These are phyloP conservation scores for Benincasa hispida DNA, from an alignment of 306 rosid species.

Conservation along the genomic window DNA sequence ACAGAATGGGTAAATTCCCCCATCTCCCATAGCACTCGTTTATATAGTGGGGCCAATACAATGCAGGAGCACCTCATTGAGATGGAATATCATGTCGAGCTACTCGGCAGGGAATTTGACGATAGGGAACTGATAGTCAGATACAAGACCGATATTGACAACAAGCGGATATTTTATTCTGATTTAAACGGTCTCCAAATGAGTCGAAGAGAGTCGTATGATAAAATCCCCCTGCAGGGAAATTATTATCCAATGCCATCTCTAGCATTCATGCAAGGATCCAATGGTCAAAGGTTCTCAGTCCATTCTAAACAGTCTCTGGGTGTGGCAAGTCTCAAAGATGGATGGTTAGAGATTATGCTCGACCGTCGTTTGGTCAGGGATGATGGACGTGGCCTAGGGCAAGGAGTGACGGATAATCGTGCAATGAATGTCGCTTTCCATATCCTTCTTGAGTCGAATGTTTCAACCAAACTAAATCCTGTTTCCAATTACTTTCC, in stretches of 20 bases:
- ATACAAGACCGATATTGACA: conserved; percentile 68
- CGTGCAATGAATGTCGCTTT: conserved; percentile 74
- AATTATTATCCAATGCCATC: conserved; percentile 95
- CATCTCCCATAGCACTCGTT: conserved; percentile 83
- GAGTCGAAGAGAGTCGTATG: conserved; percentile 90
- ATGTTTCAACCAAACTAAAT: conserved; percentile 41
- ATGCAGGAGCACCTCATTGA: conserved; percentile 63
- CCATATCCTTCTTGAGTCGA: conserved; percentile 63
- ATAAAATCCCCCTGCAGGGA: conserved; percentile 92
- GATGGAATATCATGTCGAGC: conserved; percentile 97
- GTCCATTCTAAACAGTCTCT: conserved; percentile 81
- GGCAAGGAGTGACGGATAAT: conserved; percentile 97
- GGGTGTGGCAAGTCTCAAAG: conserved; percentile 86
- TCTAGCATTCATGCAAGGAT: conserved; percentile 75
- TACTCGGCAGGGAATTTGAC: conserved; percentile 45
- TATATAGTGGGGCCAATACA: conserved; percentile 51
- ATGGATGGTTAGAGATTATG: conserved; percentile 95
- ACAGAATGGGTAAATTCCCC: conserved; percentile 67
- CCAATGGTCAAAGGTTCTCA: conserved; percentile 72
- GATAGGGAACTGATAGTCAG: conserved; percentile 86
- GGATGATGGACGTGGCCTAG: conserved; percentile 95
- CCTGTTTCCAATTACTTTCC: conserved; percentile 41
- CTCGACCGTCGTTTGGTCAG: conserved; percentile 83
- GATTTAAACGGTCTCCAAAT: conserved; percentile 94
- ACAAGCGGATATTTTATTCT: conserved; percentile 63